Base-by-base conservation (phyloP, 306 rosid genomes). In the Canavalia ensiformis region DNA sequence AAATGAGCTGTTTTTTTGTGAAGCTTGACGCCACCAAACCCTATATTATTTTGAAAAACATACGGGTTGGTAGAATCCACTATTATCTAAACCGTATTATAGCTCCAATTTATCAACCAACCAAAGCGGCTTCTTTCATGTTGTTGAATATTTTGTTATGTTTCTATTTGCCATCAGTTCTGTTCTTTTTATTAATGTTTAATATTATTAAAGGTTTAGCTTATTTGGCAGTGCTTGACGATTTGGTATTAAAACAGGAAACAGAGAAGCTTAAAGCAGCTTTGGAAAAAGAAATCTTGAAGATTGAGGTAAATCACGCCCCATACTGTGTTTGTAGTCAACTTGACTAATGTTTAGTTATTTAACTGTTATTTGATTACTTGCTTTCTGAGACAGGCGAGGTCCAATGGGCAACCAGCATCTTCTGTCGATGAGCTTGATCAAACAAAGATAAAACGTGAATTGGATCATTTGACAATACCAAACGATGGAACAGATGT, bases 401-500 rank as follows among this genome's bases (percentile, higher is more conserved):
- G 92, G 88, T 85, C 92, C 45, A 76, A 57, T 75, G 86, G 42
- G 76, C 90, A 55, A 37, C 82, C 93, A 57, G 75, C 31, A 62
- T 78, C 97, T 87, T 84, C 92, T 71, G 86, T 79, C 47, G 81
- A 80, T 1, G 86, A 90, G 68, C 79, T 18, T 11, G 89, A 94
- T 89, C 87, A 88, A 79, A 33, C 72, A 71, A 65, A 25, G 75
- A 25, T 87, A 79, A 94, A 94, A 84, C 58, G 78, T 69, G 95
- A 92, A 79, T 72, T 89, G 68, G 89, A 87, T 64, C 87, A 88
- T 52, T 85, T 96, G 82, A 74, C 78, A 60, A 94, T 96, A 78
- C 99, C 99, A 52, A 86, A 88, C 44, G 99, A 94, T 79, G 99
- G 97, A 76, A 90, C 87, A 33, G 97, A 94, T 84, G 99, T 96